Conservation (phyloP, 164 flowering plant species). For the Aristolochia fimbriata region DNA sequence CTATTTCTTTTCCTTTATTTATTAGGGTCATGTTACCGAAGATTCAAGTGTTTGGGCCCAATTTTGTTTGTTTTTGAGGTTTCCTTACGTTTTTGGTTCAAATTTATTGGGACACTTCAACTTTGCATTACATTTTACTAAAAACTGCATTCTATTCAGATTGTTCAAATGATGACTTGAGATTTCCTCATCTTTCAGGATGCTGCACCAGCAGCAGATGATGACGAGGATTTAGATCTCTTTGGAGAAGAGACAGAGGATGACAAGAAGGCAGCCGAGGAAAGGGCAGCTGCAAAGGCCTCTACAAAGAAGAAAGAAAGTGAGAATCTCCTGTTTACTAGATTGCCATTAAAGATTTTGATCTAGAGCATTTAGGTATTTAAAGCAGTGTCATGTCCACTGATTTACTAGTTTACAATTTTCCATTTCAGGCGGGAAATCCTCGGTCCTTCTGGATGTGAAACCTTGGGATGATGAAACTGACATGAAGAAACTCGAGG, state of each 20-base stretch:
- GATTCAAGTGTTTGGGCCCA: neutral
- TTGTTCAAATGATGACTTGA: too few relatives aligned
- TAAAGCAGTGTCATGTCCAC: neutral
- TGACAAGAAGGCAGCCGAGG: conserved; percentile 95
- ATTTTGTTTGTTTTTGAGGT: neutral
- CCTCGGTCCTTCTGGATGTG: conserved; percentile 87
- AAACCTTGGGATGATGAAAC: conserved; percentile 99
- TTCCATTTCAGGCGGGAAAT: conserved; percentile 65
- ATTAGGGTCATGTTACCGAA: neutral
- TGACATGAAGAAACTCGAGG: conserved; percentile 94
- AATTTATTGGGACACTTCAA: too few relatives aligned
- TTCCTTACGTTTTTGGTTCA: neutral
- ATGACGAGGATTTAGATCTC: conserved; percentile 80
- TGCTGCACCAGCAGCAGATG: conserved; percentile 46
- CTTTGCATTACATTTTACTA: too few relatives aligned
- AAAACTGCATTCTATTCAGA: too few relatives aligned
- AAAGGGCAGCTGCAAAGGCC: conserved; percentile 23
- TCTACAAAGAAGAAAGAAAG: too few relatives aligned
- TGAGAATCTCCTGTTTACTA: neutral
- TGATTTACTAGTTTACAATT: neutral
- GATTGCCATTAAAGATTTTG: neutral
- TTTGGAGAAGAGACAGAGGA: conserved; percentile 98
- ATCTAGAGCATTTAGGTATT: neutral
- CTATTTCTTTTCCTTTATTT: neutral
- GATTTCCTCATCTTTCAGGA: conserved; percentile 18